Conservation (phyloP, 768 basidiomycete species). For the Podaxis sp. region DNA sequence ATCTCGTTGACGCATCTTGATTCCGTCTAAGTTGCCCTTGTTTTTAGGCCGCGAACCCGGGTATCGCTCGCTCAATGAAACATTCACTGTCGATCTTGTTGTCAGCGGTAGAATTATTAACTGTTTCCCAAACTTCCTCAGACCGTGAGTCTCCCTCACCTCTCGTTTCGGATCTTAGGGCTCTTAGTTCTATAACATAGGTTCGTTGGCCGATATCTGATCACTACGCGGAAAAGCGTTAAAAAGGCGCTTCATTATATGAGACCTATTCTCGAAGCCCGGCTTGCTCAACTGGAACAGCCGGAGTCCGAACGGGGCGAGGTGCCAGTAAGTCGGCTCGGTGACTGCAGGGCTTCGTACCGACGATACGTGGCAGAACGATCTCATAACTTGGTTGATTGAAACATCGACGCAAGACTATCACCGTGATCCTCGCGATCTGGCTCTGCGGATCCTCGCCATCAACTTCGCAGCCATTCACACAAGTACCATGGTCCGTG, state of each 20-base stretch:
- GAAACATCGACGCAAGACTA: conserved; percentile 28
- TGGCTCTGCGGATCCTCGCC: conserved; percentile 29
- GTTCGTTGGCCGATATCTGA: conserved; percentile 17
- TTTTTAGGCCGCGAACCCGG: conserved; percentile 33
- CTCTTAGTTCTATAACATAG: conserved; percentile 5
- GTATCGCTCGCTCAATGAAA: conserved; percentile 31
- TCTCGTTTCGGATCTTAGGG: conserved; percentile 22
- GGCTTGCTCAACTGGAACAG: conserved; percentile 6
- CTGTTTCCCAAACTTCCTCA: conserved; percentile 34
- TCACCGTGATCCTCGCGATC: conserved; percentile 20
- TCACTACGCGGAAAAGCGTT: background rate
- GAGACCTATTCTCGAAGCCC: conserved; percentile 14
- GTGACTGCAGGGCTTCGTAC: background rate
- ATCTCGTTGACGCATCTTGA: background rate
- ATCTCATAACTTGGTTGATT: conserved; percentile 41
- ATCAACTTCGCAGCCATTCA: conserved; percentile 40
- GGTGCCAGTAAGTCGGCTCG: background rate
- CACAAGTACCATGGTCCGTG: conserved; percentile 36
- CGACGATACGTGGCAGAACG: conserved; percentile 28
- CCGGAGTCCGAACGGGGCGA: background rate
- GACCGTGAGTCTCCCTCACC: conserved; percentile 31
- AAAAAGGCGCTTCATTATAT: conserved; percentile 14
- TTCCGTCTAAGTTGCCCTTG: too few species aligned
- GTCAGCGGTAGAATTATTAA: conserved; percentile 25
- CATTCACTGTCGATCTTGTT: conserved; percentile 31